Evolutionary conservation across 225 moss, liverwort and hornwort genomes (phyloP).

Genomic region (Polytrichum formosum): DNA sequence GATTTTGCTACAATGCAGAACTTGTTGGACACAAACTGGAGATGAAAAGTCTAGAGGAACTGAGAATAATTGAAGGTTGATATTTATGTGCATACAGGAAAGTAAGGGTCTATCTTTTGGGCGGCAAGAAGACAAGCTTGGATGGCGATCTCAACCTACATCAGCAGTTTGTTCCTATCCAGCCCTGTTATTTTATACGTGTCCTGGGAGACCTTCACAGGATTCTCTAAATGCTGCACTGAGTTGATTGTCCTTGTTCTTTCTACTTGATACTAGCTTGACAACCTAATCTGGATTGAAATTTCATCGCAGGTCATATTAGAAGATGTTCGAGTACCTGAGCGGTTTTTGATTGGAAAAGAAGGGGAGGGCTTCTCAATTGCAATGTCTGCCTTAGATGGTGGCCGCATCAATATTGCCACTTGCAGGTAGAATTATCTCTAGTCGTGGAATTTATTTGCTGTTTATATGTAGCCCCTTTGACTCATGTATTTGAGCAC

Average conservation of each 20-base stretch:
- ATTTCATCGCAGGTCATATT: slow-evolving; percentile 64
- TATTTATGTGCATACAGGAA: slow-evolving; percentile 51
- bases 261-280: background rate
- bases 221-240: no score
- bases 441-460: no score
- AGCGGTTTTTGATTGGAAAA: slow-evolving; percentile 70
- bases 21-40: no score
- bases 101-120: slow-evolving; percentile 89
- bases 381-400: slow-evolving; percentile 95
- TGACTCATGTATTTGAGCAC: no score
- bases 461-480: no score
- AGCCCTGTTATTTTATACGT: no score
- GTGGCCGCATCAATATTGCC: slow-evolving; percentile 78
- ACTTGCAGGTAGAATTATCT: slow-evolving; percentile 44
- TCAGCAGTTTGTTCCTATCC: slow-evolving; percentile 56
- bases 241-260: no score
- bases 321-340: slow-evolving; percentile 90
- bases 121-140: slow-evolving; percentile 94
- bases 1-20: no score
- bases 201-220: no score
- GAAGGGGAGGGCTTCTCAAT: slow-evolving; percentile 96
- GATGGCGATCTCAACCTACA: slow-evolving; percentile 97
- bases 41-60: no score
- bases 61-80: slow-evolving; percentile 1
- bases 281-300: slow-evolving; percentile 5